Conservation (phyloP, 805 yeast genomes). For the Scheffersomyces coipomensis region DNA sequence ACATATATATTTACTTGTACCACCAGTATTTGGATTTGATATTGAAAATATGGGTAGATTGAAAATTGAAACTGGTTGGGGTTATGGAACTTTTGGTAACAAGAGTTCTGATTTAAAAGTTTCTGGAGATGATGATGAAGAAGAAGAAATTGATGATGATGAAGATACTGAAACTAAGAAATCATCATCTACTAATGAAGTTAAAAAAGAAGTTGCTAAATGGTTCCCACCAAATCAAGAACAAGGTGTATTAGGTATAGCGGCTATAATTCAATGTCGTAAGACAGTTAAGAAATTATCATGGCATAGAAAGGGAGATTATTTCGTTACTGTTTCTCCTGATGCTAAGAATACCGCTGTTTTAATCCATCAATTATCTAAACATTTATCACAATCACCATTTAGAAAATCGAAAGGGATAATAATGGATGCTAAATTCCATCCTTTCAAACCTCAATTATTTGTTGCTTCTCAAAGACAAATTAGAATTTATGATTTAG, state of each 20-base stretch:
- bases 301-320: slow-evolving; percentile 98
- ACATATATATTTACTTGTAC: slow-evolving; percentile 72
- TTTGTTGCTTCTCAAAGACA: slow-evolving; percentile 94
- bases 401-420: slow-evolving; percentile 91
- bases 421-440: slow-evolving; percentile 94
- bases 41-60: slow-evolving; percentile 78
- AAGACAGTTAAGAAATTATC: slow-evolving; percentile 74
- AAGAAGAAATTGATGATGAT: slow-evolving; percentile 19
- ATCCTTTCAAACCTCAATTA: slow-evolving; percentile 91
- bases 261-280: slow-evolving; percentile 66
- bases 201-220: slow-evolving; percentile 58
- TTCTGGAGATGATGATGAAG: slow-evolving; percentile 20
- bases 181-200: slow-evolving; percentile 5
- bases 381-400: slow-evolving; percentile 94
- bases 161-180: slow-evolving; percentile 4
- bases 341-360: slow-evolving; percentile 87
- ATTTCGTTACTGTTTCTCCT: slow-evolving; percentile 95
- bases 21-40: slow-evolving; percentile 88
- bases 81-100: slow-evolving; percentile 66
- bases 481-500: slow-evolving; percentile 84
- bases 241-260: slow-evolving; percentile 62
- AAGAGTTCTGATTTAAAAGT: slow-evolving; percentile 40
- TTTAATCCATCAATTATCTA: slow-evolving; percentile 89
- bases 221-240: slow-evolving; percentile 79
- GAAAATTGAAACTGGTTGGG: slow-evolving; percentile 87